Base-by-base conservation (phyloP, 495 filamentous ascomycete species). In the Cryomyces antarcticus region DNA sequence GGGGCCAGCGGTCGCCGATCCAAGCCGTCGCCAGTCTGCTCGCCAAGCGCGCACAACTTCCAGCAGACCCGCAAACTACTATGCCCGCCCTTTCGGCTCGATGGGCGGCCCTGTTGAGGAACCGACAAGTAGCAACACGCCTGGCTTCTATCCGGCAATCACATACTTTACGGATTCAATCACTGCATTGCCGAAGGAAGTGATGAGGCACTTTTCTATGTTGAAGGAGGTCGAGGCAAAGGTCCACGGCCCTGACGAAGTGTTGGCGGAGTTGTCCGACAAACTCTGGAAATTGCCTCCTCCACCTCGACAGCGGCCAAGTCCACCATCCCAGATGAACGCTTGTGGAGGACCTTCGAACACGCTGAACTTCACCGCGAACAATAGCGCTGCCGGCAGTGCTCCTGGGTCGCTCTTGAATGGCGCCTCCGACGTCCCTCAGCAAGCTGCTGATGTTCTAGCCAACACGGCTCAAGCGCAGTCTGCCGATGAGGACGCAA, bases 191-290 rank as follows among this genome's bases (percentile, higher is more conserved):
- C 89, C 89, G 6, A 82, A 84, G 56, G 89, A 99, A 55, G 83
- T 93, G 42, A 82, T 93, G 44, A 72, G 84, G 46, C 88, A 99
- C 58, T 93, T 93, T 54, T 89, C 86, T 5, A 70, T 95, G 37
- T 65, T 99, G 41, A 93, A 93, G 52, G 89, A 99, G 59, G 89
- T 95, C 30, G 92, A 99, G 64, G 88, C 89, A 40, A 99, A 99
- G 61, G 73, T 84, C 42, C 80, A 79, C 54, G 71, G 73, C 17
- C 75, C 80, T 4, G 78, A 84, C 59, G 72, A 78, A 47, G 62
- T 72, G 52, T 67, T 94, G 30, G 68, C 77, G 44, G 66, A 78
- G 51, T 64, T 87, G 45, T 70, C 93, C 41, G 47, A 51, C 11
- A 36, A 28, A 27, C 41, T 49, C 17, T 49, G 47, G 28, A 40